Conservation (phyloP, 148 eudicot genomes). For the Heliosperma pusillum region DNA sequence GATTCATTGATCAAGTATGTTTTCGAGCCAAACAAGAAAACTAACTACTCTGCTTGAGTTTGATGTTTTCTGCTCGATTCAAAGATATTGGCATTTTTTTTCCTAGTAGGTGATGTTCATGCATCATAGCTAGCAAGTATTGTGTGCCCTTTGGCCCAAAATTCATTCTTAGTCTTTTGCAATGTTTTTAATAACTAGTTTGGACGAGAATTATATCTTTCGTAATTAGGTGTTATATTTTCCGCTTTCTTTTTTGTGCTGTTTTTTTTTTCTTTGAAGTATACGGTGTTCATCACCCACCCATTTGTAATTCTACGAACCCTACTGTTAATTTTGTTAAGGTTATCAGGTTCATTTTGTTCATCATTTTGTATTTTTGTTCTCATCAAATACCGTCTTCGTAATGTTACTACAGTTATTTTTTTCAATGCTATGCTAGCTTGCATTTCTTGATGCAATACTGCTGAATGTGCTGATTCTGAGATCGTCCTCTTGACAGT, state of each 20-base stretch:
- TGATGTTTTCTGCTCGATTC: conserved; percentile 1
- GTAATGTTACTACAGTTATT: too few relatives aligned
- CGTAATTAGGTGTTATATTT: conserved; percentile 21
- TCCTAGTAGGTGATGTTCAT: conserved; percentile 9
- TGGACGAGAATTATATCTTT: conserved; percentile 16
- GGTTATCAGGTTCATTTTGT: background rate
- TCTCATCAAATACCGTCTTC: too few relatives aligned
- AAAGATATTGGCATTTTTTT: conserved; percentile 15
- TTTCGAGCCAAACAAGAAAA: conserved; percentile 75
- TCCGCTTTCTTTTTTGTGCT: background rate
- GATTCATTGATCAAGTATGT: conserved; percentile 73
- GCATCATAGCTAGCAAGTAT: conserved; percentile 4
- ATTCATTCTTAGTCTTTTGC: conserved; percentile 21
- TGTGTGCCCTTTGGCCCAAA: conserved; percentile 1
- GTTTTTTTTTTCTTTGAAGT: conserved; percentile 6
- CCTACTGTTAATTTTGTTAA: conserved; percentile 13
- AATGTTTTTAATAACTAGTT: conserved; percentile 18
- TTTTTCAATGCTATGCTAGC: too few relatives aligned
- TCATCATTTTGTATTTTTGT: background rate
- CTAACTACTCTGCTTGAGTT: conserved; percentile 34
- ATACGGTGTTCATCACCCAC: conserved; percentile 19
- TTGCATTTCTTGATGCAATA: too few relatives aligned
- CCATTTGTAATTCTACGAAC: conserved; percentile 21
- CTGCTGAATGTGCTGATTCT: too few relatives aligned
- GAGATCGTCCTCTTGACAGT: too few relatives aligned